Base-by-base conservation (phyloP, 805 yeast species). In the Lipomyces kockii region DNA sequence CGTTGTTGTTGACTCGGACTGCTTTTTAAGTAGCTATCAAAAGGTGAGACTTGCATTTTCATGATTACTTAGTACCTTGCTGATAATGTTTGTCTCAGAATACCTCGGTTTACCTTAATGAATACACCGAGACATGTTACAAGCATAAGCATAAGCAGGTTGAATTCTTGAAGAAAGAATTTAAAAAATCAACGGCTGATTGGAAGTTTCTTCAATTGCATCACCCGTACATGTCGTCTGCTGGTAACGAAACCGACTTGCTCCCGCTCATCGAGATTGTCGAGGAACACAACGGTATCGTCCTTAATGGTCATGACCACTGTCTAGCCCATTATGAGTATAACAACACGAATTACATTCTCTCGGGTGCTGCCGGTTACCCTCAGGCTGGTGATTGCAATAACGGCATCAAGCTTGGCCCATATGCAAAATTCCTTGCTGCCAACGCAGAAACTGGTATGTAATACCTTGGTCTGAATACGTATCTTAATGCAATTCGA, bases 311-410 rank as follows among this genome's bases (percentile, higher is more conserved):
- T 37, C 39, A 37, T 5, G 39, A 37, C 12, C 55, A 52, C 29
- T 52, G 55, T 27, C 29, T 52, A 4, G 55, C 55, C 55, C 55
- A 52, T 11, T 52, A 52, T 17, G 12, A 11, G 14, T 52, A 52
- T 14, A 52, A 52, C n/a, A 14, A 5, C 55, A 52, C 55, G 12
- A 52, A 52, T 17, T 52, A 52, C 55, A 6, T 52, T 52, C 55
- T 52, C 55, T 25, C 29, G 3, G 55, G 55, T 52, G 55, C 55
- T 14, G 55, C 55, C 17, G 55, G 55, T 25, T 52, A 52, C n/a
- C 55, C 55, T 11, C 55, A 52, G 29, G 55, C 55, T 22, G 55
- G 55, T 52, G 55, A 52, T 12, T 52, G 55, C 55, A 52, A 52
- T 14, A 52, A 52, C 29, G 55, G 55, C 6, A 5, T 52, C 29